phyloP scores from a whole-genome alignment of 1,284 basidiomycete genomes.

The Stygiomarasmius scandens region DNA sequence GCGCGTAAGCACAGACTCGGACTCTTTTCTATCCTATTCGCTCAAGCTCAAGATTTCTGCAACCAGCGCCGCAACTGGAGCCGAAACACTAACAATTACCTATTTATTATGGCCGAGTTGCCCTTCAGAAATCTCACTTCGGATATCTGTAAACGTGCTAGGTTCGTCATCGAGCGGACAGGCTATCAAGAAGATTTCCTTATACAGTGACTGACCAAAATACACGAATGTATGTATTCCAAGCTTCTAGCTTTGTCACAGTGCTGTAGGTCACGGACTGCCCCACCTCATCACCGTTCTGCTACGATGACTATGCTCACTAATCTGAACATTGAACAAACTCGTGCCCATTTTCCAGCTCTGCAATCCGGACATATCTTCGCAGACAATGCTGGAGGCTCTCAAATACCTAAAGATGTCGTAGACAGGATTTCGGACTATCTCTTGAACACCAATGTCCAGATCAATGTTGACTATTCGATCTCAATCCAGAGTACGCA shows the following conservation, averaged over 20 bases:
- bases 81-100: too few relatives aligned
- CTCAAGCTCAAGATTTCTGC: too few relatives aligned
- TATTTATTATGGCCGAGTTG: too few relatives aligned
- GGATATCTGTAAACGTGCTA: background rate
- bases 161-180: background rate
- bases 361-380: constrained; percentile 66
- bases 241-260: background rate
- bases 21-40: too few relatives aligned
- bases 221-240: background rate
- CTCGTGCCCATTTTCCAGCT: constrained; percentile 65
- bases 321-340: constrained; percentile 52
- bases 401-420: constrained; percentile 59
- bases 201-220: background rate
- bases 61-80: too few relatives aligned
- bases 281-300: background rate
- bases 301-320: background rate
- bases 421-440: constrained; percentile 67
- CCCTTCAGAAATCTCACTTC: too few relatives aligned
- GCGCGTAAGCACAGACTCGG: too few relatives aligned
- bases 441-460: constrained; percentile 70
- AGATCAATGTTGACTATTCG: constrained; percentile 71
- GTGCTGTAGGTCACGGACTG: background rate
- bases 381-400: constrained; percentile 81
- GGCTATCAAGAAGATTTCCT: background rate
- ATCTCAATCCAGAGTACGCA: constrained; percentile 55